A percentile compares a stretch with the other conserved stretches of the same genome.
Evolutionary conservation across 768 basidiomycete genomes (phyloP).

Genomic region (Naganishia onofrii): DNA sequence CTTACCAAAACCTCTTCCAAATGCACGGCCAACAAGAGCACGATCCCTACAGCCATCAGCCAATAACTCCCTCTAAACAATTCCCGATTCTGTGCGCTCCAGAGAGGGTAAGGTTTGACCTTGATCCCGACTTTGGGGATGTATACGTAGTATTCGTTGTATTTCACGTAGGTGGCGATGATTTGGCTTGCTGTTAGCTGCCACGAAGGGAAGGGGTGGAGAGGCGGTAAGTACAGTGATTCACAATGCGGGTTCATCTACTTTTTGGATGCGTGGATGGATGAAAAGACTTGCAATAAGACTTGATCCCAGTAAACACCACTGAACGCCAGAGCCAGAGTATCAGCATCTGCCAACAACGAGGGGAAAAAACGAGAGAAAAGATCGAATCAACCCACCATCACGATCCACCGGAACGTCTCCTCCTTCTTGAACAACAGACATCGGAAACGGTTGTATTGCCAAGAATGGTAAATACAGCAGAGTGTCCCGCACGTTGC

Average conservation of each 20-base stretch:
- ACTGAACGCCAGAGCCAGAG: not conserved
- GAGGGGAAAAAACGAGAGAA: too few relatives aligned
- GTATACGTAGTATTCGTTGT: slow-evolving; percentile 41
- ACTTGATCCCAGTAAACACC: not conserved
- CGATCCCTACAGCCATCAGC: slow-evolving; percentile 35
- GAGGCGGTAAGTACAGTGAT: not conserved
- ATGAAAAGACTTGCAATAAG: slow-evolving; percentile 28
- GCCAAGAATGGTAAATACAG: slow-evolving; percentile 39
- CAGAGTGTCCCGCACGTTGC: slow-evolving; percentile 35
- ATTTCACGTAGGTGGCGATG: slow-evolving; percentile 38
- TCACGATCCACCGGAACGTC: slow-evolving; percentile 35
- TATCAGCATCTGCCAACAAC: not conserved
- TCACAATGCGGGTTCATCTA: too few relatives aligned
- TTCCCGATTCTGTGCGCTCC: slow-evolving; percentile 29
- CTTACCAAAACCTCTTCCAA: slow-evolving; percentile 43
- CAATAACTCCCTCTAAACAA: slow-evolving; percentile 35
- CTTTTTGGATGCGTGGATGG: not conserved
- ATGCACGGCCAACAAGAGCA: slow-evolving; percentile 36
- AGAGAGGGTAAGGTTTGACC: slow-evolving; percentile 33
- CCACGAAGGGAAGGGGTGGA: not conserved
- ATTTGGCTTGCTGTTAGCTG: slow-evolving; percentile 37
- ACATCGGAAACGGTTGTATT: slow-evolving; percentile 37
- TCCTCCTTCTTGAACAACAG: slow-evolving; percentile 31
- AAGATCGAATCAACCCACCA: not conserved
- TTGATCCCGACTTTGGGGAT: slow-evolving; percentile 32